phyloP scores from a whole-genome alignment of 2,329 filamentous ascomycete genomes.

The Fusarium sarcochroum region DNA sequence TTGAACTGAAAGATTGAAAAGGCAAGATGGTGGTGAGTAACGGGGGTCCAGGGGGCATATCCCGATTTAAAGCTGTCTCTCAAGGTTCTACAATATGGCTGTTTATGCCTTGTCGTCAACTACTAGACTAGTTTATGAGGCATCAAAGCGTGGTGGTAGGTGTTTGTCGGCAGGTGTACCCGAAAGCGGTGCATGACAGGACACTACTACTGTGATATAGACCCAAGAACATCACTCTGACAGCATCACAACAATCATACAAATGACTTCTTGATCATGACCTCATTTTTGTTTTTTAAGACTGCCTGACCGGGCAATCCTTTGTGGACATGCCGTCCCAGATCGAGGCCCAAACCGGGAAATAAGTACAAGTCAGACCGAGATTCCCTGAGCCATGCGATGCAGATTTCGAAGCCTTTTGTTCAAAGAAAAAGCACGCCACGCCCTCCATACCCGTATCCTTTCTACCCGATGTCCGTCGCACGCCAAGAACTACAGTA shows the following conservation, averaged over 20 bases:
- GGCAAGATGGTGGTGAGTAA: neutral
- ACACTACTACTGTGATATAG: neutral
- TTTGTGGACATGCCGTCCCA: constrained; percentile 53
- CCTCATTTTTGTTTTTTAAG: constrained; percentile 56
- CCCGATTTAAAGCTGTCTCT: neutral
- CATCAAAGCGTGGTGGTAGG: constrained; percentile 1
- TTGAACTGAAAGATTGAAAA: neutral
- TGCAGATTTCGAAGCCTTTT: constrained; percentile 55
- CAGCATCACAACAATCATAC: neutral
- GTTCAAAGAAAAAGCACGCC: constrained; percentile 56
- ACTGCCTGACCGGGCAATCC: constrained; percentile 52
- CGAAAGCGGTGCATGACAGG: neutral
- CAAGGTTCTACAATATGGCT: constrained; percentile 1
- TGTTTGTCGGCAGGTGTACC: neutral
- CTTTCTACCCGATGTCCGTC: constrained; percentile 54
- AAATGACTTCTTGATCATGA: constrained; percentile 53
- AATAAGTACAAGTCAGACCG: constrained; percentile 58
- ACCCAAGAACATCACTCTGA: neutral
- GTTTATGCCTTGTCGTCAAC: constrained; percentile 3
- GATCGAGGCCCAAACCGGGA: constrained; percentile 56
- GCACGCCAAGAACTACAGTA: constrained; percentile 46
- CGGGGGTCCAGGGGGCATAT: neutral
- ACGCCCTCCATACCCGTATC: constrained; percentile 55
- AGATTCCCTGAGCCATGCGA: constrained; percentile 57
- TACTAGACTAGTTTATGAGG: constrained; percentile 7